Evolutionary conservation across 2,329 filamentous ascomycete species (phyloP), one percentile per base, ranked within the genome.

Genomic region (Colletotrichum sojae): DNA sequence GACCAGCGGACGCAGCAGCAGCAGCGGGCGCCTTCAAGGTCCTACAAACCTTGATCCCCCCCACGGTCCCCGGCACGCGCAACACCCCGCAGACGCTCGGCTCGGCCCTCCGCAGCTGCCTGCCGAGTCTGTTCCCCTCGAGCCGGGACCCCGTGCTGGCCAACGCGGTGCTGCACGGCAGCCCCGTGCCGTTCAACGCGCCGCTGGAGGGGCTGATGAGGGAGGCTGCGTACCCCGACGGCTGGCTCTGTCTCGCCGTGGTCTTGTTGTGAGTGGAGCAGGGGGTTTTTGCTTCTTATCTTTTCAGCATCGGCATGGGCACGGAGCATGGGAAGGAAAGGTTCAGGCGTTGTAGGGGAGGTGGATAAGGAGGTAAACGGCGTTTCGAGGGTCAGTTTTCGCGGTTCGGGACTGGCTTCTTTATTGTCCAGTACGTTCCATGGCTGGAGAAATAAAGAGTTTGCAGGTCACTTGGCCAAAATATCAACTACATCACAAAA

Each of bases 101-200:
- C 2, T 89, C 89, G 52, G 94, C 93, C 0, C 85, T 98, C 65
- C 92, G 94, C 77, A 83, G 81, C 5, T 81, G 96, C 13, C 84
- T 98, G 18, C 95, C 95, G 0, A 88, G 87, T 60, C 82, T 99
- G 22, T 99, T 99, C 78, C 95, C 95, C 0, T 97, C 94, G 78
- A 90, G 92, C 73, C 86, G 94, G 65, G 95, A 94, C 76, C 91
- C 94, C 0, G 89, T 98, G 12, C 86, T 97, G 56, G 96, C 95
- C 1, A 91, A 92, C 67, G 92, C 93, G 2, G 87, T 98, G 6
- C 81, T 98, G 75, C 96, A 99, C 82, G 96, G 96, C 1, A 93
- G 91, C 1, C 87, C 90, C 0, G 88, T 97, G 67, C 95, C 96
- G 1, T 92, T 98, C 83, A 82, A 84, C 68, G 92, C 94, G 1